Evolutionary conservation across 768 basidiomycete genomes (phyloP).

Genomic region (Pisolithus orientalis): DNA sequence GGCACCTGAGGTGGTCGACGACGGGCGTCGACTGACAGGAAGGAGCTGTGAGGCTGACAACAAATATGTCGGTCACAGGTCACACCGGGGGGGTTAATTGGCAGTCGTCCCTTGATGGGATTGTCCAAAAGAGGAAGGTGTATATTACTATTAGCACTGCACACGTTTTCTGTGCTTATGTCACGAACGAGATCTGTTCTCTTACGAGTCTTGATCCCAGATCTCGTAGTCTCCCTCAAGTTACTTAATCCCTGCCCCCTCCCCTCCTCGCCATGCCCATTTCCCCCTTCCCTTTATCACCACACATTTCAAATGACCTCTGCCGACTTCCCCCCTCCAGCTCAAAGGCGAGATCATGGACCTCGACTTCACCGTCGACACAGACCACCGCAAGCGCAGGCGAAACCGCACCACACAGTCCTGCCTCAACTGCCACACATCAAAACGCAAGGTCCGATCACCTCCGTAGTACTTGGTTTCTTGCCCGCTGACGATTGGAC

Average conservation of each 20-base stretch:
- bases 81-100: not conserved
- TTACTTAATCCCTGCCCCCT: slow-evolving; percentile 44
- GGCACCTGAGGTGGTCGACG: no score
- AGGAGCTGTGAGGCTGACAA: not conserved
- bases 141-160: not conserved
- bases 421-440: slow-evolving; percentile 85
- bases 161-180: not conserved
- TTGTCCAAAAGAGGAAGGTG: not conserved
- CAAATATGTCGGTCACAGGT: not conserved
- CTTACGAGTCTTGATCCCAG: no score
- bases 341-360: slow-evolving; percentile 76
- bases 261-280: slow-evolving; percentile 39
- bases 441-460: slow-evolving; percentile 75
- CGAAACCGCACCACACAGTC: slow-evolving; percentile 91
- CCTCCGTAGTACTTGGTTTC: not conserved
- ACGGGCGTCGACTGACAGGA: not conserved
- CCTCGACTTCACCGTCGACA: slow-evolving; percentile 67
- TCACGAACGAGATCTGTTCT: not conserved
- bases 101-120: not conserved
- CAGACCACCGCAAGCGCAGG: slow-evolving; percentile 75
- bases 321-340: slow-evolving; percentile 44
- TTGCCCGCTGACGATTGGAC: slow-evolving; percentile 7
- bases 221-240: no score
- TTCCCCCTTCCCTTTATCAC: slow-evolving; percentile 27
- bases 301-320: slow-evolving; percentile 32